phyloP scores from a whole-genome alignment of 306 rosid species.

The Prunus mira region DNA sequence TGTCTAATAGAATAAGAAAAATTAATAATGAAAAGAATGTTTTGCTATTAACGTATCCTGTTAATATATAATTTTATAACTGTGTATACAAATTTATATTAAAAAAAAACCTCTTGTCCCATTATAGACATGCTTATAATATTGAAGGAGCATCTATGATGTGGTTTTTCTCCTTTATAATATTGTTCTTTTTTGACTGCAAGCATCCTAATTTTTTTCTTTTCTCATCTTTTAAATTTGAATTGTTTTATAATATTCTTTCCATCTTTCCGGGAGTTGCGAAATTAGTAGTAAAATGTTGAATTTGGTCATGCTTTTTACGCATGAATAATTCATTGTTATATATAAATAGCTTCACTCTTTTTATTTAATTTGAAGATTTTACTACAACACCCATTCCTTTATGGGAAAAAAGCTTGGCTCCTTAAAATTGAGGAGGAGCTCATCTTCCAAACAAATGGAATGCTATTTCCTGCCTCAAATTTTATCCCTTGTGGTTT shows the following conservation, averaged over 20 bases:
- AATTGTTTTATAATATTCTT: not conserved
- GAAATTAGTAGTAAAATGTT: not conserved
- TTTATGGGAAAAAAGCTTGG: no score
- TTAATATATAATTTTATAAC: no score
- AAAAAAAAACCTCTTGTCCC: not conserved
- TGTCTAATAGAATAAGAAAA: not conserved
- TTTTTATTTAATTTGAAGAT: not conserved
- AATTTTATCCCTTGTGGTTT: no score
- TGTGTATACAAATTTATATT: no score
- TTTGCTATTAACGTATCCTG: not conserved
- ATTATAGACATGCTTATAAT: not conserved
- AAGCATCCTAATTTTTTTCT: not conserved
- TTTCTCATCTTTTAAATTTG: not conserved
- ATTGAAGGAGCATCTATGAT: not conserved
- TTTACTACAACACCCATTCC: no score
- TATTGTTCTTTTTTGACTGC: not conserved
- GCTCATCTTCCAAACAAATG: no score
- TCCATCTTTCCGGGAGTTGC: not conserved
- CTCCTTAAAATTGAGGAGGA: no score
- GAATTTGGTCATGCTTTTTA: not conserved
- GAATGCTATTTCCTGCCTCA: rapidly evolving
- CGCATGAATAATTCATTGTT: not conserved
- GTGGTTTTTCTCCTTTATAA: not conserved
- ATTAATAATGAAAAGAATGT: not conserved
- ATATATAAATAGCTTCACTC: not conserved